A percentile compares a stretch with the other conserved stretches of the same genome.
Evolutionary conservation across 75 land plant genomes (phyloP).

Genomic region (Larix kaempferi): DNA sequence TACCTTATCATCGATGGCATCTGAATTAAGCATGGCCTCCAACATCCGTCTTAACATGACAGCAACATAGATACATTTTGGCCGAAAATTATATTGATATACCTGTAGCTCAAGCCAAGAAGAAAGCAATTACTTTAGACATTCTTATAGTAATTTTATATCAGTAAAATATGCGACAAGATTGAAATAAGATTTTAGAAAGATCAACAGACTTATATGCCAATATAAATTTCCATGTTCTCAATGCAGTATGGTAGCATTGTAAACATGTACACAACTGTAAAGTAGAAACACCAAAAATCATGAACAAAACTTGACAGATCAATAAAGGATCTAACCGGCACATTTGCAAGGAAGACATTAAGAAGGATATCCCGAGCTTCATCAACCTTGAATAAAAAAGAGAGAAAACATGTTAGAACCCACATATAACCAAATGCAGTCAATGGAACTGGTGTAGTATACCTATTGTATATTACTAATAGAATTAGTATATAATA

Average conservation of each 20-base stretch:
- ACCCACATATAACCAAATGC: background rate
- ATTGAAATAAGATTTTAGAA: background rate
- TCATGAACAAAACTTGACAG: conserved; percentile 6
- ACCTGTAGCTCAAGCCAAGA: conserved; percentile 36
- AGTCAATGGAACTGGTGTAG: background rate
- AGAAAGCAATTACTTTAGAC: background rate
- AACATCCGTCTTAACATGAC: conserved; percentile 94
- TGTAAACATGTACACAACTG: background rate
- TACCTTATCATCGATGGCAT: conserved; percentile 96
- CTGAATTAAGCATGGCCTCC: conserved; percentile 84
- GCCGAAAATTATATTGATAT: conserved; percentile 56
- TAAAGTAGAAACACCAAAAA: background rate
- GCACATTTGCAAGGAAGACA: conserved; percentile 87
- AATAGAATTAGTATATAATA: no score
- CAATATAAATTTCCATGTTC: background rate
- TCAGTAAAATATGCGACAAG: background rate
- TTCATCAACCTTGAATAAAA: conserved; percentile 49
- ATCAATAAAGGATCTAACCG: conserved; percentile 43
- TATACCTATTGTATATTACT: no score
- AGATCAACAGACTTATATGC: background rate
- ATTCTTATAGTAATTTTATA: background rate
- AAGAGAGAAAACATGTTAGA: background rate
- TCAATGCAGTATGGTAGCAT: background rate
- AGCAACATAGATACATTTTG: conserved; percentile 91
- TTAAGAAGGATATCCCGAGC: conserved; percentile 69